Conservation (phyloP, 352 stramenopile genomes). For the Aphanomyces stellatus region DNA sequence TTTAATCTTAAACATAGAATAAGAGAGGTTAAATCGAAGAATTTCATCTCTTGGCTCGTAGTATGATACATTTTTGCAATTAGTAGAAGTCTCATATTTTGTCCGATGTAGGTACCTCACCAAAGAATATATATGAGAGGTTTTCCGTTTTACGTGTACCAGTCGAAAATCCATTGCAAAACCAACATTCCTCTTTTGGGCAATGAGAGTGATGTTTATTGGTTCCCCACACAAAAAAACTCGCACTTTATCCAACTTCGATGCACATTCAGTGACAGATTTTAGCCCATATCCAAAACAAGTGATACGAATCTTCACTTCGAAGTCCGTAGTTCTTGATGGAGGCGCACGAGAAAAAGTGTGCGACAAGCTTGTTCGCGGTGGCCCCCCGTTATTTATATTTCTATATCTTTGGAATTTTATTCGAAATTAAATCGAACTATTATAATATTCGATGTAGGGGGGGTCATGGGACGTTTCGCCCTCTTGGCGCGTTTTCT, state of each 20-base stretch:
- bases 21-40: not conserved
- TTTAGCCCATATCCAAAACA: not conserved
- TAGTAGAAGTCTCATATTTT: not conserved
- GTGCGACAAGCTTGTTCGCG: too few relatives aligned
- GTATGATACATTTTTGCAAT: not conserved
- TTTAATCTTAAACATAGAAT: not conserved
- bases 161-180: not conserved
- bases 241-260: too few relatives aligned
- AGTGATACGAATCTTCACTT: not conserved
- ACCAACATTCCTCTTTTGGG: not conserved
- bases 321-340: not conserved
- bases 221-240: not conserved
- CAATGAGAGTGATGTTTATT: not conserved
- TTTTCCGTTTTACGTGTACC: not conserved
- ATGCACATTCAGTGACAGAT: not conserved
- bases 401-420: too few relatives aligned
- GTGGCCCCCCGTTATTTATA: too few relatives aligned
- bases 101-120: not conserved
- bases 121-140: too few relatives aligned
- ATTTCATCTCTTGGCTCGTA: not conserved
- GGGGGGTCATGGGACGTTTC: too few relatives aligned
- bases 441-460: too few relatives aligned
- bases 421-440: too few relatives aligned
- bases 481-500: too few relatives aligned
- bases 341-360: too few relatives aligned